Base-by-base conservation (phyloP, 768 basidiomycete species). In the Postia placenta region DNA sequence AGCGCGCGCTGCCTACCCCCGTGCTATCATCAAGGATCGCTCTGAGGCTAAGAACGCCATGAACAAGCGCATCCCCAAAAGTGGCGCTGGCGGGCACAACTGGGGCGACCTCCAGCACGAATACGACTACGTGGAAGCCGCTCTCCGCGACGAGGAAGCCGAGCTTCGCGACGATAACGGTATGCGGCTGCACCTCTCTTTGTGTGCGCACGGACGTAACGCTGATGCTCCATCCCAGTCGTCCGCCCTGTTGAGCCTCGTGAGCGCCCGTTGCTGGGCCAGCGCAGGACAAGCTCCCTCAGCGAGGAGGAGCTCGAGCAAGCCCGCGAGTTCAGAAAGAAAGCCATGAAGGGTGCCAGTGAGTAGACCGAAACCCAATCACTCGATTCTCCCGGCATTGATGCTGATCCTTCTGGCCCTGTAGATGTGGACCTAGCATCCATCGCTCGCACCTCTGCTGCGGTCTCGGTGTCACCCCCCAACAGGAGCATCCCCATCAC, bases 371-470 rank as follows among this genome's bases (percentile, higher is more conserved):
- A 22, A n/a, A 36, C 42, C 11, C 20, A 17, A 36, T 36, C 27
- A 9, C 12, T 15, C 15, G 11, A 5, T 33, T 45, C 45, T 19
- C 27, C 42, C 45, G 45, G 25, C 14, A 14, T 14, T 14, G 9
- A 35, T 36, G 28, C 22, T 22, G 36, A 27, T 17, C 3, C 24
- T 17, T 7, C 42, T 5, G 30, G 11, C 45, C 11, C 45, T 45
- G 23, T 51, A 61, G 58, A 50, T 15, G 67, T 80, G 37, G 87
- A 92, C 66, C 76, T 94, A 50, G 74, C 78, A 27, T 73, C 83
- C 47, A 93, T 94, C 59, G 92, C 92, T 12, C 81, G 88, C 57
- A 88, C 88, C 48, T 92, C 89, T 7, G 76, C 74, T 51, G 91
- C 83, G 11, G 78, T 81, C 24, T 80, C 78, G 53, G 69, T 66